Percentiles rank a stretch among this genome's conserved stretches.
Evolutionary conservation across 2,329 filamentous ascomycete species (phyloP).

Genomic region (Colletotrichum sp.): DNA sequence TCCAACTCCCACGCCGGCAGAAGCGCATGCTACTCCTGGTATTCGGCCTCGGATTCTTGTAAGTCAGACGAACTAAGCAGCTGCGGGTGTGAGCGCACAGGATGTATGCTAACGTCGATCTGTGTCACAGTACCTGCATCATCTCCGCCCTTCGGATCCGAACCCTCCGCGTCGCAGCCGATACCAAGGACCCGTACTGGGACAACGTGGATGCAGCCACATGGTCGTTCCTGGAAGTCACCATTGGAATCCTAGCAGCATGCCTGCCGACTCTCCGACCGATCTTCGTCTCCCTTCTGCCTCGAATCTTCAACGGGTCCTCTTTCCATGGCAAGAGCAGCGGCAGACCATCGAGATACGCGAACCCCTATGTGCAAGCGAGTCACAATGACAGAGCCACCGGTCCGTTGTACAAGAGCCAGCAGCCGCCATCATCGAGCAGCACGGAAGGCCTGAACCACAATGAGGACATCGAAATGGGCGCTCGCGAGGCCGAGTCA

Average conservation of each 20-base stretch:
- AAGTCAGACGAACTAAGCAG: conserved; percentile 3
- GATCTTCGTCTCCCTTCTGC: conserved; percentile 26
- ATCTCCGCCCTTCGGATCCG: conserved; percentile 34
- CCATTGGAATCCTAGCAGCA: conserved; percentile 31
- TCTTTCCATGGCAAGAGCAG: not conserved
- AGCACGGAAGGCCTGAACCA: not conserved
- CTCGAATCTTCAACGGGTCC: conserved; percentile 21
- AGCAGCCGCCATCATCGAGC: not conserved
- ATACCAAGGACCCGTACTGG: conserved; percentile 29
- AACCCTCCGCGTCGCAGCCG: conserved; percentile 27
- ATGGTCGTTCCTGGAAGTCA: conserved; percentile 35
- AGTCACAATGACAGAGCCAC: conserved; percentile 18
- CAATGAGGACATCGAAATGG: conserved; percentile 2
- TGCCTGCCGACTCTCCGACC: conserved; percentile 33
- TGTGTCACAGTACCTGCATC: conserved; percentile 26
- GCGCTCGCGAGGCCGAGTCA: not conserved
- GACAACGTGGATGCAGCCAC: conserved; percentile 34
- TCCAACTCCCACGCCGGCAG: conserved; percentile 26
- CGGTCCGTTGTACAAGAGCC: not conserved
- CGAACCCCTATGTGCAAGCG: not conserved
- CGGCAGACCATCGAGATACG: not conserved
- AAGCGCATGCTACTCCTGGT: conserved; percentile 26
- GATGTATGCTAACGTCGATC: not conserved
- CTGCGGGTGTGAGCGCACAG: not conserved
- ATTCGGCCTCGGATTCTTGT: conserved; percentile 33